Base-by-base conservation (phyloP, 2,329 filamentous ascomycete species). In the Fusarium liriodendri region DNA sequence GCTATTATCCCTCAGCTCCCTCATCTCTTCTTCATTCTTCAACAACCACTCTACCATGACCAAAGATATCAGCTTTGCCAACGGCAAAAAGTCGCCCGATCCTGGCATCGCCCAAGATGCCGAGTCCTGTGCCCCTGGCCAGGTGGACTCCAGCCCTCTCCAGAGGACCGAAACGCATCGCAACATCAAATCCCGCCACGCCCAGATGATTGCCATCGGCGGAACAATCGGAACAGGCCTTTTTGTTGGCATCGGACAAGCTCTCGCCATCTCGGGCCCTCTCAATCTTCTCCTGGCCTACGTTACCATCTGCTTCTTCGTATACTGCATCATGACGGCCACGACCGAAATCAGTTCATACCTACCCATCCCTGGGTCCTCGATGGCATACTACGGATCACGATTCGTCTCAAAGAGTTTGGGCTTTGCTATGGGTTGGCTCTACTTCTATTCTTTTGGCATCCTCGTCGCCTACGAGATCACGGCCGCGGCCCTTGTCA, bases 331-430 rank as follows among this genome's bases (percentile, higher is more conserved):
- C 18, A 50, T 50, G 22, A 74, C 14, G 82, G 83, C 35, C 82
- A 86, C 5, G 74, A 76, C n/a, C 85, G 85, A 85, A 5, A 87
- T 87, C 74, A 77, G 81, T 7, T 86, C 85, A 75, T 87, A 80
- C 47, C 86, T 85, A 55, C 77, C 87, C 1, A 74, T 77, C 2
- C 70, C 72, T 0, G 85, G 86, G 2, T 70, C 79, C 0, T 73
- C 82, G 2, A 84, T 1, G 80, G 82, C 2, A 85, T 86, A 66
- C 80, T 84, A 6, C 45, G 45, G 45, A 22, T 9, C 22, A 14
- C 14, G 25, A 4, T 50, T 50, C 2, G 22, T 50, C 45, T 50
- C 45, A 9, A 14, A 27, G 11, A 50, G 45, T 18, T 4, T 50
- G 6, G 45, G 45, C 4, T 50, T 50, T 50, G 45, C 45, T 3